Evolutionary conservation across 805 yeast genomes (phyloP).

Genomic region (Teunomyces gatunensis): DNA sequence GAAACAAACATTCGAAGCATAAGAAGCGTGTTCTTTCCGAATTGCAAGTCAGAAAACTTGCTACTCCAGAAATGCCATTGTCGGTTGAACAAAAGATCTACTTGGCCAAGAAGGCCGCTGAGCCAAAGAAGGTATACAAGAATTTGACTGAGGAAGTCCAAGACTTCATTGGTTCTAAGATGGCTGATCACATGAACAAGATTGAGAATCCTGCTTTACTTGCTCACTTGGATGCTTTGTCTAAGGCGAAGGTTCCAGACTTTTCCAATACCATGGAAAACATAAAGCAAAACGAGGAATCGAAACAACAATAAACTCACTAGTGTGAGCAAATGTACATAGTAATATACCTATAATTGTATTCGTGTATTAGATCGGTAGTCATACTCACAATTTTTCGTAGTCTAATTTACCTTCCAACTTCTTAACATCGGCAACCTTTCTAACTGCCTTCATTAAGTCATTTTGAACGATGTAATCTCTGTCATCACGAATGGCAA

Average conservation of each 20-base stretch:
- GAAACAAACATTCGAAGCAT: slow-evolving; percentile 75
- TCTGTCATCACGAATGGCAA: slow-evolving; percentile 96
- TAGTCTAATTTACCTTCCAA: slow-evolving; percentile 94
- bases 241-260: slow-evolving; percentile 27
- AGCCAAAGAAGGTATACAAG: slow-evolving; percentile 33
- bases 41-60: slow-evolving; percentile 58
- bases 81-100: slow-evolving; percentile 60
- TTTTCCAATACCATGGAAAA: slow-evolving; percentile 26
- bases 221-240: slow-evolving; percentile 40
- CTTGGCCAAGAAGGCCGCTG: slow-evolving; percentile 45
- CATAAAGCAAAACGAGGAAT: slow-evolving; percentile 9
- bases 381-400: slow-evolving; percentile 64
- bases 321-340: not conserved
- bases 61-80: slow-evolving; percentile 76
- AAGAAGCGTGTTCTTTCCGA: slow-evolving; percentile 53
- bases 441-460: slow-evolving; percentile 96
- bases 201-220: slow-evolving; percentile 35
- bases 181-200: slow-evolving; percentile 38
- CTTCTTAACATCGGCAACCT: slow-evolving; percentile 95
- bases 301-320: not conserved
- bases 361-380: not conserved
- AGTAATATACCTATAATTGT: slow-evolving; percentile 4
- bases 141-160: slow-evolving; percentile 52
- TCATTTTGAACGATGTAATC: slow-evolving; percentile 92
- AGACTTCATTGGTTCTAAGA: slow-evolving; percentile 51